phyloP scores from a whole-genome alignment of 257 asterid species.

The Leptodermis oblonga region DNA sequence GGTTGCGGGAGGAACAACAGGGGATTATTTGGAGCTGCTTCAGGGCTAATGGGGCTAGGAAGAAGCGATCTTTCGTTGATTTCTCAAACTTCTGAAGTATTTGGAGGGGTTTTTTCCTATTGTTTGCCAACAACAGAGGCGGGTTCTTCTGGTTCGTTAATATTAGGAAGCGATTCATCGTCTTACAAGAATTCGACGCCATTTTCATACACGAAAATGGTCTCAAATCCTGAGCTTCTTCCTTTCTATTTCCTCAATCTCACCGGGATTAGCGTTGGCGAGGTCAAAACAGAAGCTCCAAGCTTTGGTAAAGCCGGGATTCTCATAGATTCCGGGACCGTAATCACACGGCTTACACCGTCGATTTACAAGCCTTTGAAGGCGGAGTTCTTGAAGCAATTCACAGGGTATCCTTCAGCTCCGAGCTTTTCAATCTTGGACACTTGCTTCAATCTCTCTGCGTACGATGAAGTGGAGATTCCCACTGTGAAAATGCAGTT shows the following conservation, averaged over 20 bases:
- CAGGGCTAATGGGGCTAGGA: slow-evolving; percentile 84
- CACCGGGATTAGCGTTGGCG: slow-evolving; percentile 65
- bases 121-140: slow-evolving; percentile 63
- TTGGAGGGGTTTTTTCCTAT: slow-evolving; percentile 77
- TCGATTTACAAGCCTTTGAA: slow-evolving; percentile 55
- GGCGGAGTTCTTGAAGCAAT: slow-evolving; percentile 74
- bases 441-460: slow-evolving; percentile 70
- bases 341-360: slow-evolving; percentile 73
- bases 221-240: slow-evolving; percentile 45
- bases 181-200: slow-evolving; percentile 54
- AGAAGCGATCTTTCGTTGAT: slow-evolving; percentile 67
- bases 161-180: slow-evolving; percentile 47
- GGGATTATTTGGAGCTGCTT: slow-evolving; percentile 77
- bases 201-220: slow-evolving; percentile 55
- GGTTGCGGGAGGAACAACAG: slow-evolving; percentile 75
- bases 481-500: slow-evolving; percentile 60
- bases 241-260: slow-evolving; percentile 66
- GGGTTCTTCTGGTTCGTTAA: slow-evolving; percentile 55
- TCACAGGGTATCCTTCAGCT: slow-evolving; percentile 59
- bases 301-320: slow-evolving; percentile 42
- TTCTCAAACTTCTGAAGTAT: slow-evolving; percentile 52
- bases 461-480: slow-evolving; percentile 58
- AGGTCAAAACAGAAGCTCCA: slow-evolving; percentile 35
- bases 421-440: slow-evolving; percentile 73
- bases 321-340: slow-evolving; percentile 82